Evolutionary conservation across 2,329 filamentous ascomycete genomes (phyloP).

Genomic region (Fusarium compactum): DNA sequence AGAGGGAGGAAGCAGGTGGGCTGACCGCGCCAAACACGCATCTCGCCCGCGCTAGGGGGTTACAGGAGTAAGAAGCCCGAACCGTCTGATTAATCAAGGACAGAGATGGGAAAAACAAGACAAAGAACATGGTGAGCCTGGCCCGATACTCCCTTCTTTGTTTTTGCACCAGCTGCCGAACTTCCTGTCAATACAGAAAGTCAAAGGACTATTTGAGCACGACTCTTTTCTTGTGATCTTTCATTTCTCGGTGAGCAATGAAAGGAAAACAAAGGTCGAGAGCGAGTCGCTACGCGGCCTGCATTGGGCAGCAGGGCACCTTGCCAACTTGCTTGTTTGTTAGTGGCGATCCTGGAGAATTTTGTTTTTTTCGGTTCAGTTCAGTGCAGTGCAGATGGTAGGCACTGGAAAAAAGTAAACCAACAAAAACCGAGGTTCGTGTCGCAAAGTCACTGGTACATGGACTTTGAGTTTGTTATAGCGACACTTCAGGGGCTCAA

Average conservation of each 20-base stretch:
- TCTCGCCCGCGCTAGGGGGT: not conserved
- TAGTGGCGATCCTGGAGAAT: slow-evolving; percentile 37
- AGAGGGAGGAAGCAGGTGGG: not conserved
- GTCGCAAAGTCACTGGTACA: slow-evolving; percentile 34
- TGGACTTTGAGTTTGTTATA: slow-evolving; percentile 48
- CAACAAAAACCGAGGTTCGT: slow-evolving; percentile 14
- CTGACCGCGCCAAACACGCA: slow-evolving; percentile 10
- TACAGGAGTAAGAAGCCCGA: not conserved
- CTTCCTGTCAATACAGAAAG: not conserved
- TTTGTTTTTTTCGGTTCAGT: not conserved
- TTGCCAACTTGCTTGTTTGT: slow-evolving; percentile 21
- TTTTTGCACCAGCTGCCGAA: not conserved
- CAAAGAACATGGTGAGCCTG: not conserved
- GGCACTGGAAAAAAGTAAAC: slow-evolving; percentile 1
- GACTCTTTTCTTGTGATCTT: slow-evolving; percentile 5
- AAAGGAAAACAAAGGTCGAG: not conserved
- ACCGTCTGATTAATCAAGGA: not conserved
- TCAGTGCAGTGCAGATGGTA: not conserved
- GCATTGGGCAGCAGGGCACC: slow-evolving; percentile 16
- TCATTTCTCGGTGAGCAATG: not conserved
- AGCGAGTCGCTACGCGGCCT: slow-evolving; percentile 17
- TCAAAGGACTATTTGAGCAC: not conserved
- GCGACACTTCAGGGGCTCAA: slow-evolving; percentile 57
- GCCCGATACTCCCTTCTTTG: not conserved
- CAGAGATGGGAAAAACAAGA: not conserved